Base-by-base conservation (phyloP, 495 filamentous ascomycete species). In the Clavariopsis aquatica region DNA sequence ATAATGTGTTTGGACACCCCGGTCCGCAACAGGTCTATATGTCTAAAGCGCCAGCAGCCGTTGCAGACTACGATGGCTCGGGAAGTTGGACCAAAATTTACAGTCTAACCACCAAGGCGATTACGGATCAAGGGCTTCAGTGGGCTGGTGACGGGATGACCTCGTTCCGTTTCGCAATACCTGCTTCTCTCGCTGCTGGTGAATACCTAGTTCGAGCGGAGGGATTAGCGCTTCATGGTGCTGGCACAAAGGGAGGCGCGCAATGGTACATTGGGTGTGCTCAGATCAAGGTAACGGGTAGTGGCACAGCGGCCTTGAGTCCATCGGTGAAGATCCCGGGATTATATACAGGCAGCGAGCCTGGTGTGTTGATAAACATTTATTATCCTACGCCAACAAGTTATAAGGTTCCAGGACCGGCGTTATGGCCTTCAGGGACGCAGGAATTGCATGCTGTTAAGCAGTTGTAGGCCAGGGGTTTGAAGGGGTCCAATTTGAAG, bases 131-230 rank as follows among this genome's bases (percentile, higher is more conserved):
- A 10, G 56, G 56, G 5, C 36, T 58, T 7, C 34, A 58, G n/a
- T 58, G 56, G 56, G 56, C 56, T 5, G 26, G 13, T 7, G 34
- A 58, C 26, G 56, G 56, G 1, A 49, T 58, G 22, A 58, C 20
- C 17, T 26, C n/a, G 10, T 58, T 58, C 19, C 13, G 38, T 1
- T 79, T 76, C 72, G 82, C 76, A 46, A 81, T 87, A 60, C 84
- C 84, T 19, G 74, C 76, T 61, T 78, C 77, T 52, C 76, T 83
- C 65, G 74, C 79, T 0, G 73, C 74, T 49, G 85, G 85, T 51
- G 81, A 87, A 60, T 88, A 88, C 62, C 81, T 88, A 36, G 75
- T 87, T 57, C 79, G 85, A 2, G 82, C 83, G 57, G 84, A 87
- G 70, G 79, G 81, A 12, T 77, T 87, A 13, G 83, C 82, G 15